Base-by-base conservation (phyloP, 345 rosid species). In the Aethionema arabicum region DNA sequence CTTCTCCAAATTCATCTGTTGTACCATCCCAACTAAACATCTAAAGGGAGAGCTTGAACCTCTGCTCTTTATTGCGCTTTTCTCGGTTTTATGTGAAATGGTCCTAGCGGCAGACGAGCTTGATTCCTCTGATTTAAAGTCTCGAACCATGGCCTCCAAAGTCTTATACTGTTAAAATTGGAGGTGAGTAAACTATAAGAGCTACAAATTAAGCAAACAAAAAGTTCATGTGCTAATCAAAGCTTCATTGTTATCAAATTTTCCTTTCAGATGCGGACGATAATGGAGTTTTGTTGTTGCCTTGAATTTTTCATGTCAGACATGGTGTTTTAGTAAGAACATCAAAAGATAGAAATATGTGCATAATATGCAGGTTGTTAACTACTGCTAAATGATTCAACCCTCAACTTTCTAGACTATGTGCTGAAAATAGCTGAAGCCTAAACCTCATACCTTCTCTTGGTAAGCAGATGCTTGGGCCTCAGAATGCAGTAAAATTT, bases 31-130 rank as follows among this genome's bases (percentile, higher is more conserved):
- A 59, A 92, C 71, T 69, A 91, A 86, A 79, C 98, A 91, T 76
- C 96, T 81, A 74, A 91, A 88, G 29, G 96, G 96, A 32, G 96
- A 91, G 70, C 88, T 84, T 61, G 98, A 88, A 69, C 98, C 98
- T 74, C 98, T 83, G 52, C 78, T 69, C 71, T 86, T 82, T 15
- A 52, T 43, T 21, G 82, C 71, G 73, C 70, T 61, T 76, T 79
- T 86, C 66, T 85, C 92, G 58, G 66, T 68, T 78, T 63, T 86
- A 27, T 88, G 84, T 5, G 54, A 32, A 47, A 65, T 52, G 45
- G 72, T 63, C 43, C 72, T 73, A 4, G 66, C 69, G 37, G 85
- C 74, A 43, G 82, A 69, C 55, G 80, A 68, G 59, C 63, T 74
- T 56, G 86, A 66, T 57, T 72, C 47, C 70, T 85, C 83, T 50